Conservation (phyloP, 73 alveolate species). For the Breviolum minutum region DNA sequence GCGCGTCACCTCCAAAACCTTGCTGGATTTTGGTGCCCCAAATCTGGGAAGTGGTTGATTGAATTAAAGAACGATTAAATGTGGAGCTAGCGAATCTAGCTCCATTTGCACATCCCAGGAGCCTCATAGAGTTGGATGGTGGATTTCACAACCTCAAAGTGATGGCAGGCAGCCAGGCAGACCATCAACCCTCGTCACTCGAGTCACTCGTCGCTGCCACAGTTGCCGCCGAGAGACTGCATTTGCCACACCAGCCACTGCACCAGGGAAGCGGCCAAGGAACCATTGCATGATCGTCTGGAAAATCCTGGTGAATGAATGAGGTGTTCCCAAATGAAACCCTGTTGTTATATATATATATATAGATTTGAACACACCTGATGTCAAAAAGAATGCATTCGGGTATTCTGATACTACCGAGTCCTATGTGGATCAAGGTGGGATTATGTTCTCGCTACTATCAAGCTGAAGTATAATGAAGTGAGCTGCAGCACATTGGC, state of each 20-base stretch:
- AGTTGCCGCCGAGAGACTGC: slow-evolving; percentile 14
- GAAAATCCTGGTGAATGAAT: slow-evolving; percentile 97
- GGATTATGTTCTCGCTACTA: too few species aligned
- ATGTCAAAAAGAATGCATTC: neutral
- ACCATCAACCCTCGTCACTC: neutral
- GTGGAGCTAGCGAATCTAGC: neutral
- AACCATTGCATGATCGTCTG: slow-evolving; percentile 98
- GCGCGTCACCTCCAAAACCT: too few species aligned
- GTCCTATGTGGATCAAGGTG: too few species aligned
- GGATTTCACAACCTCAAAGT: slow-evolving; percentile 55
- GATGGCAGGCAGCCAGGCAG: neutral
- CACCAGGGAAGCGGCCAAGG: slow-evolving; percentile 91
- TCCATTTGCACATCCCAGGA: neutral
- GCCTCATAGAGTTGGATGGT: slow-evolving; percentile 89
- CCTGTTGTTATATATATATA: neutral
- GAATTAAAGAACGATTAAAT: too few species aligned
- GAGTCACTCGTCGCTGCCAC: too few species aligned
- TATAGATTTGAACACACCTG: too few species aligned
- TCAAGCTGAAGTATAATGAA: too few species aligned
- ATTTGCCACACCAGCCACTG: slow-evolving; percentile 86
- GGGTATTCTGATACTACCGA: too few species aligned
- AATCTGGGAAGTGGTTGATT: too few species aligned
- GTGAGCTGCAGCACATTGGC: neutral
- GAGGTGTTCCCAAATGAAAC: neutral
- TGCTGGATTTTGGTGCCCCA: too few species aligned